Evolutionary conservation across 2,329 filamentous ascomycete genomes (phyloP), one percentile per base, ranked within the genome.

Genomic region (Diplocarpon rosae): DNA sequence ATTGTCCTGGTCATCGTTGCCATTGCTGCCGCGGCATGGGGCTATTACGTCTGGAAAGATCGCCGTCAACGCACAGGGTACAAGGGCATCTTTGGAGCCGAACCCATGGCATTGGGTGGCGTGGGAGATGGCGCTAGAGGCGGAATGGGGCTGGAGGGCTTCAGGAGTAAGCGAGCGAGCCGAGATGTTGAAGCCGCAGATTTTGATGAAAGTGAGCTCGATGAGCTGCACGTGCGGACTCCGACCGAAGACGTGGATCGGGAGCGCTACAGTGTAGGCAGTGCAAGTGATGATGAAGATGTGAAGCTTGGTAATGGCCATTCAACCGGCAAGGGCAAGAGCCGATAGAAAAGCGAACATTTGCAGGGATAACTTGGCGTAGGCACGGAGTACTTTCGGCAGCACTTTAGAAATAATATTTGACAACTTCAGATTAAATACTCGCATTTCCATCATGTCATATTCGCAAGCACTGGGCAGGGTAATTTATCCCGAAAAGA

Each of bases 1-100:
- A 76, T 79, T 9, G 81, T 76, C 1, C 68, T 86, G 2, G 71
- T 85, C 1, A 68, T 85, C 31, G 78, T 85, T 14, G 66, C 78
- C 39, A 75, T 84, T 43, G 73, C 75, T 4, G 79, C 80, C 1
- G 65, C 63, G 11, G 63, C 72, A 28, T 85, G 78, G 73, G 79
- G 73, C 9, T 76, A 74, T 60, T 80, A 73, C 52, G 65, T 84
- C 57, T 83, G 77, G 76, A 71, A 70, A 47, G 71, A 77, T 46
- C 73, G 80, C 39, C 71, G 75, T 52, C 72, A 69, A 54, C 68
- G 69, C 29, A 61, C 66, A 5, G 70, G 71, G 1, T 83, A 83
- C 60, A 67, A 69, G 33, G 73, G 58, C 47, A 53, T 54, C 12
- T 61, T 61, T 42, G 58, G 59, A 30, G 56, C 52, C 1, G 56